Base-by-base conservation (phyloP, 106 monocot genomes). In the Posidonia australis region DNA sequence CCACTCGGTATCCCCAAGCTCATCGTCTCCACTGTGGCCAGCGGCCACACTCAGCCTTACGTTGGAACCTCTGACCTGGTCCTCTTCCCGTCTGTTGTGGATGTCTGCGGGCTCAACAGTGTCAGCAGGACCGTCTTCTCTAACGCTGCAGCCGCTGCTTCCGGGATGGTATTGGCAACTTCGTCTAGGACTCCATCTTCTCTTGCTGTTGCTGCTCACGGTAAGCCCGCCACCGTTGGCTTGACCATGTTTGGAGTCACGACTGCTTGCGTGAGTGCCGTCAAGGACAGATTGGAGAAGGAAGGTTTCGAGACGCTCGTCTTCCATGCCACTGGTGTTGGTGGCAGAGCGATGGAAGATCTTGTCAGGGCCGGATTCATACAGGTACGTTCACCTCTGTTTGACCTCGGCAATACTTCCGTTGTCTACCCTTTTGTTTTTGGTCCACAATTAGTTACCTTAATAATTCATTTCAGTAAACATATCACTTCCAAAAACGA, bases 201-300 rank as follows among this genome's bases (percentile, higher is more conserved):
- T 7, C 36, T 36, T 63, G 63, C 44, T 70, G 45, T 2, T 59
- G 71, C 75, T 65, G 70, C 44, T 44, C 22, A 25, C 27, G 30
- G 17, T n/a, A 84, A 76, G 73, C 80, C 78, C 73, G 78, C 78
- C 20, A 94, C 89, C 44, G 76, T 90, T 45, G 93, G 83, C 17
- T 63, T 94, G 31, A 90, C 93, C 16, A 94, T 94, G 93, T 94
- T 94, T 80, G 89, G 93, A 31, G 93, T 94, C 25, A 94, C 93
- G 12, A 94, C 93, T 52, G 70, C 89, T 29, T 94, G 93, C 58
- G 86, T 84, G 20, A 79, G 32, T 77, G 66, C 67, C 62, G 89
- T 80, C 19, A 73, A 68, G 62, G 75, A 82, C 60, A 89, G 77
- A 56, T 61, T 89, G 71, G 65, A 18, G 52, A 72, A 77, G 22